These are phyloP conservation scores for Abrus precatorius DNA, from an alignment of 306 rosid genomes.

Conservation along the genomic window DNA sequence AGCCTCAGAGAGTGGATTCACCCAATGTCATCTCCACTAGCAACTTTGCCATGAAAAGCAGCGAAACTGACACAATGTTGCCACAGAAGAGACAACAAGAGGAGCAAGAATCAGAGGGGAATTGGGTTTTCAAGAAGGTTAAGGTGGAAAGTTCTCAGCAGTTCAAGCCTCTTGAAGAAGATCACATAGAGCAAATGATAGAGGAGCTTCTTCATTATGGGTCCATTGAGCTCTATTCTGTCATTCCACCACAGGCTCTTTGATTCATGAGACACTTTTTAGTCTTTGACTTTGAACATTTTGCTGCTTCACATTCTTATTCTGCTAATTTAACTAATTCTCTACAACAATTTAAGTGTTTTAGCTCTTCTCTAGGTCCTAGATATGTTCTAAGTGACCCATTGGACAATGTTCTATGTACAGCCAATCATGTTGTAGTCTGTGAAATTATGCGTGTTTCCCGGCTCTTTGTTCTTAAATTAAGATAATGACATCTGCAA, in stretches of 20 bases:
- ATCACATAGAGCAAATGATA: conserved; percentile 92
- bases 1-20: conserved; percentile 54
- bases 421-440: conserved; percentile 53
- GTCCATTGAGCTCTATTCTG: conserved; percentile 79
- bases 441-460: conserved; percentile 47
- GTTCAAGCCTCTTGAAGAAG: conserved; percentile 77
- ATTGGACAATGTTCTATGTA: conserved; percentile 63
- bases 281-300: conserved; percentile 26
- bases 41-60: conserved; percentile 40
- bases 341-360: conserved; percentile 26
- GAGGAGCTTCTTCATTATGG: conserved; percentile 87
- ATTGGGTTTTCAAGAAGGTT: conserved; percentile 65
- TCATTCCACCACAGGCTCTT: conserved; percentile 48
- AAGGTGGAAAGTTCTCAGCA: conserved; percentile 65
- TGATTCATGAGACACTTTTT: conserved; percentile 25
- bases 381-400: conserved; percentile 59
- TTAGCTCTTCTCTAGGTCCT: conserved; percentile 46
- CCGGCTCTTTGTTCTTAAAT: conserved; percentile 48
- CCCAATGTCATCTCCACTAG: conserved; percentile 35
- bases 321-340: conserved; percentile 67
- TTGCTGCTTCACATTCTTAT: conserved; percentile 46
- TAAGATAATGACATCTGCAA: conserved; percentile 19
- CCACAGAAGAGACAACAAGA: conserved; percentile 51
- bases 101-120: conserved; percentile 48
- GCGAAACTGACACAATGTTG: conserved; percentile 32